Base-by-base conservation (phyloP, 2,329 filamentous ascomycete genomes). In the Xylariaceae sp. region DNA sequence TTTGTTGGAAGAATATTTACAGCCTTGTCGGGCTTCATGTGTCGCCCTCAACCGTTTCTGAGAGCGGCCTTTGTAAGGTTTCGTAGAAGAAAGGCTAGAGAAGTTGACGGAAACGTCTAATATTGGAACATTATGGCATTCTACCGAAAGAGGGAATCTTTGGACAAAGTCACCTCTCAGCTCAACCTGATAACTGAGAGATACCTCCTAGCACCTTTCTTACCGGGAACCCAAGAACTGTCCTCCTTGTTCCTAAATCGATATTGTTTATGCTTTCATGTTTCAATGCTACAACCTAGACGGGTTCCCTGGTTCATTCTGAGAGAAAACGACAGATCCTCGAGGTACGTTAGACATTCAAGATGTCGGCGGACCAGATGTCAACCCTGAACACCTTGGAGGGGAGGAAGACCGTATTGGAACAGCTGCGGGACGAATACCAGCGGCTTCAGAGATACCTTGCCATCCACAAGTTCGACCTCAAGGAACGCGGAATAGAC, bases 31-130 rank as follows among this genome's bases (percentile, higher is more conserved):
- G 41, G 3, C 19, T 0, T 44, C 29, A 14, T 10, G 2, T 37
- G 41, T 42, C 20, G 40, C 37, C 1, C 19, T 48, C 32, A 16
- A 32, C 41, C 12, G 40, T 42, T 56, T 44, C 29, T 48, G 47
- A 44, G 46, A 20, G 21, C 26, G 26, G 56, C 48, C 56, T 57
- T 61, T 59, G 52, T 57, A n/a, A 14, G 26, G 20, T 18, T 23
- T 40, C 19, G 3, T 23, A 29, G 46, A 21, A 41, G 21, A 37
- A 40, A 45, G 21, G 45, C 18, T 12, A 32, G 23, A 19, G 18
- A 42, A 14, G 14, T 46, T 45, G 57, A 61, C 56, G 61, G 44
- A 63, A 63, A 54, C 61, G 59, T 63, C 59, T 21, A 56, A 20
- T n/a, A 29, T 23, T 20, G 41, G 44, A n/a, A 52, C 16, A 44